Percentiles rank a stretch among this genome's conserved stretches.
Conservation (phyloP, 768 basidiomycete species). For the Termitomyces sp. region DNA sequence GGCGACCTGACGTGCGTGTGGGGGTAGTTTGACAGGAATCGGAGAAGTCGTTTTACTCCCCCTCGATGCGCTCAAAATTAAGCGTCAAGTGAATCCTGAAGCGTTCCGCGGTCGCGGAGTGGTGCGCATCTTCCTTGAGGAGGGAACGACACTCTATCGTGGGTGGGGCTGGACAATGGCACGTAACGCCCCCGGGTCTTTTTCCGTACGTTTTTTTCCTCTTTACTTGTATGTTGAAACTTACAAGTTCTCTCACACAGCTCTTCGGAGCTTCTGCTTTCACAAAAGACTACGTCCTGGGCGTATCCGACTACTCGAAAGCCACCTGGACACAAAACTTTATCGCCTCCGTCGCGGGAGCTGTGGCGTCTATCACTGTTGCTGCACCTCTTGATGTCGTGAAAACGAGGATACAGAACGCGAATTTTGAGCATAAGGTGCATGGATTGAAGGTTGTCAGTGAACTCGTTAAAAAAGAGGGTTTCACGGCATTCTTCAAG, state of each 20-base stretch:
- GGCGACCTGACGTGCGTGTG: background rate
- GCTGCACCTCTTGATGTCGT: constrained; percentile 94
- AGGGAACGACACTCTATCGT: constrained; percentile 88
- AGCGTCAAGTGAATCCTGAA: constrained; percentile 97
- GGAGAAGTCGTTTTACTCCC: constrained; percentile 99
- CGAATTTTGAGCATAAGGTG: constrained; percentile 88
- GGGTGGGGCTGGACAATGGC: constrained; percentile 99
- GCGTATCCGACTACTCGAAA: constrained; percentile 82
- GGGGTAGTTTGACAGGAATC: constrained; percentile 62
- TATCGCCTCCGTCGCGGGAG: constrained; percentile 89
- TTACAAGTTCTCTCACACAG: constrained; percentile 31
- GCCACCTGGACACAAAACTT: constrained; percentile 99
- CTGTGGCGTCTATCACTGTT: constrained; percentile 91
- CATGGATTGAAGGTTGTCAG: constrained; percentile 74
- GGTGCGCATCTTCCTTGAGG: constrained; percentile 85
- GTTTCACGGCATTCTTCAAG: constrained; percentile 84
- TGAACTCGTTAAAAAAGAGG: constrained; percentile 87
- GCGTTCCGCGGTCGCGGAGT: constrained; percentile 94
- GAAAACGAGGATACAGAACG: constrained; percentile 98
- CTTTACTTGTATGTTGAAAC: background rate
- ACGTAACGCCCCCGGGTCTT: constrained; percentile 92
- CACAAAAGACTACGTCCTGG: constrained; percentile 91
- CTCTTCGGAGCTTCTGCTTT: constrained; percentile 95
- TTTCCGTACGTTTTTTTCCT: constrained; percentile 60
- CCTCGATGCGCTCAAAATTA: constrained; percentile 96